Evolutionary conservation across 2,329 filamentous ascomycete genomes (phyloP).

Genomic region (Colletotrichum tabaci): DNA sequence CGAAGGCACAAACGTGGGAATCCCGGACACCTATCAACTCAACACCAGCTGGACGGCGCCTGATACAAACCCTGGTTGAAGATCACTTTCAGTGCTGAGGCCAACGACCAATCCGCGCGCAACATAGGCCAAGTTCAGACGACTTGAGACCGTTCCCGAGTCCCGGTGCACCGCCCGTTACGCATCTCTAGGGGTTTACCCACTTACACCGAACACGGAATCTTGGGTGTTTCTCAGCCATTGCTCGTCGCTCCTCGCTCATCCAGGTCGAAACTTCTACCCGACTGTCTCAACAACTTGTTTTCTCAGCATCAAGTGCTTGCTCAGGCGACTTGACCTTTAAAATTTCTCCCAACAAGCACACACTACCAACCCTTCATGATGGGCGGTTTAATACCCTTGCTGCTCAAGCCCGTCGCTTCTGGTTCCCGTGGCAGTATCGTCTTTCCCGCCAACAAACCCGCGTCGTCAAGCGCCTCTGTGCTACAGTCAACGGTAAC

Average conservation of each 20-base stretch:
- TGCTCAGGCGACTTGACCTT: conserved; percentile 12
- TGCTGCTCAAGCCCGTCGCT: conserved; percentile 47
- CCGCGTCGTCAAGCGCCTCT: conserved; percentile 18
- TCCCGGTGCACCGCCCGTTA: conserved; percentile 37
- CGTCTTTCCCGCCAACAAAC: conserved; percentile 42
- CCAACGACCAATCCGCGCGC: conserved; percentile 13
- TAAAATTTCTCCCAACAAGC: conserved; percentile 10
- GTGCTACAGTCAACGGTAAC: conserved; percentile 36
- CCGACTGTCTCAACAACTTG: conserved; percentile 1
- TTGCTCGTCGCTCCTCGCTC: neutral
- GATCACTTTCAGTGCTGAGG: conserved; percentile 32
- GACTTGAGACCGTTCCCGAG: conserved; percentile 41
- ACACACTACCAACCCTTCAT: conserved; percentile 24
- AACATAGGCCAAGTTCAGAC: conserved; percentile 29
- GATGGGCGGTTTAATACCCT: conserved; percentile 53
- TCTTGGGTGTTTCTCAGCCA: conserved; percentile 6
- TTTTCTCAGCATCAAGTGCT: neutral
- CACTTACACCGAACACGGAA: conserved; percentile 25
- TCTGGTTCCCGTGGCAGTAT: conserved; percentile 42
- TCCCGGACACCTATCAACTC: conserved; percentile 16
- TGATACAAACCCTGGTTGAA: conserved; percentile 40
- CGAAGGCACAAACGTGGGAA: conserved; percentile 7
- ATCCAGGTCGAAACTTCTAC: neutral
- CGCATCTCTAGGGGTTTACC: conserved; percentile 25
- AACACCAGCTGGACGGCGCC: conserved; percentile 30